phyloP scores from a whole-genome alignment of 352 stramenopile genomes.

The Phytopythium kandeliae region DNA sequence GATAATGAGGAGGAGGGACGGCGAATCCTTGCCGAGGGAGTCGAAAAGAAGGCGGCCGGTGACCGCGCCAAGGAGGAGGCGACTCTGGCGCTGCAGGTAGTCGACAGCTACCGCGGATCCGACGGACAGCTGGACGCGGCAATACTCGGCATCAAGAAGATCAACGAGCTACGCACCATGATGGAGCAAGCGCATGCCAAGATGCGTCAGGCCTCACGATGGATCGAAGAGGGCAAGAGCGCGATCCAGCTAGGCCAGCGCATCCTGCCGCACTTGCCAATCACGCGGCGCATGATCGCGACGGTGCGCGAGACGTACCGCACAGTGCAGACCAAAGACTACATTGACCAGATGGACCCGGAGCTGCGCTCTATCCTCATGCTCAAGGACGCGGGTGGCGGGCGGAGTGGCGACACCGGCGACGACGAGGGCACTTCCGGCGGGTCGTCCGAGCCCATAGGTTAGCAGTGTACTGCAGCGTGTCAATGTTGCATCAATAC shows the following conservation, averaged over 20 bases:
- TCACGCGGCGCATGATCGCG: constrained; percentile 50
- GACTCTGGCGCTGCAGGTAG: constrained; percentile 21
- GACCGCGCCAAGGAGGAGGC: constrained; percentile 49
- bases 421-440: background rate
- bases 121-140: constrained; percentile 46
- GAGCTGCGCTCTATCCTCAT: constrained; percentile 37
- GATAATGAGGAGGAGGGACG: constrained; percentile 63
- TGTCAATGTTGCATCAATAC: background rate
- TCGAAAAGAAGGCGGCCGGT: constrained; percentile 44
- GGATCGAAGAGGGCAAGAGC: constrained; percentile 33
- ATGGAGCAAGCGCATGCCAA: constrained; percentile 37
- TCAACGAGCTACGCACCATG: constrained; percentile 45
- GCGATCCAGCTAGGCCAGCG: constrained; percentile 32
- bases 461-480: background rate
- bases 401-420: constrained; percentile 3
- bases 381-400: constrained; percentile 16
- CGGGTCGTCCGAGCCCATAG: background rate
- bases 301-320: constrained; percentile 51
- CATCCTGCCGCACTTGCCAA: constrained; percentile 49
- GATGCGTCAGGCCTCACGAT: constrained; percentile 20
- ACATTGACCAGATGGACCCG: constrained; percentile 59
- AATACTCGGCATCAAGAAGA: constrained; percentile 50
- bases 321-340: constrained; percentile 62
- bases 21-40: constrained; percentile 47
- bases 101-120: constrained; percentile 41